Percentiles rank a stretch among this genome's conserved stretches.
Evolutionary conservation across 257 asterid species (phyloP).

Genomic region (Thymus mandschuricus): DNA sequence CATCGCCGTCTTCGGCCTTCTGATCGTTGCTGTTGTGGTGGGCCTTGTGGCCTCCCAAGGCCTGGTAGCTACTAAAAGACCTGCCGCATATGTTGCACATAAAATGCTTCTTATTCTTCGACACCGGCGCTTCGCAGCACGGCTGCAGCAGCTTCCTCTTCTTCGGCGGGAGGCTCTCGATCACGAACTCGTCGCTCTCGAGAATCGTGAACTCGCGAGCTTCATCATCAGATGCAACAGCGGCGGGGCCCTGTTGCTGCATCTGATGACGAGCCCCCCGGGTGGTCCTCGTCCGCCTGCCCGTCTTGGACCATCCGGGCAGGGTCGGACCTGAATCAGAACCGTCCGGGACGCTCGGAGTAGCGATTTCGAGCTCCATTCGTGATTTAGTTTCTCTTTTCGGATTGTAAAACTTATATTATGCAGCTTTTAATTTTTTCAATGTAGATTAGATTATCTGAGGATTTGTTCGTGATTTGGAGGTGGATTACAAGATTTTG

Average conservation of each 20-base stretch:
- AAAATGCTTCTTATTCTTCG: slow-evolving; percentile 3
- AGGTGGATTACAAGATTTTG: slow-evolving; percentile 10
- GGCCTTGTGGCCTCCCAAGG: slow-evolving; percentile 47
- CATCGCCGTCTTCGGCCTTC: neutral
- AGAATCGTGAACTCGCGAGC: neutral
- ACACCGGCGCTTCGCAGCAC: too few relatives aligned
- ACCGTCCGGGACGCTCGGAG: neutral
- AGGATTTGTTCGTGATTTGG: neutral
- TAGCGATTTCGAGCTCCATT: slow-evolving; percentile 12
- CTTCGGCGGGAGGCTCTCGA: slow-evolving; percentile 25
- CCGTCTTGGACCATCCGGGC: slow-evolving; percentile 36
- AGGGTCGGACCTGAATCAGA: neutral
- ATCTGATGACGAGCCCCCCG: neutral
- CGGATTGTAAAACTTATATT: neutral
- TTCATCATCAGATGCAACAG: neutral
- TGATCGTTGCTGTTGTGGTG: slow-evolving; percentile 33
- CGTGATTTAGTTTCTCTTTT: neutral
- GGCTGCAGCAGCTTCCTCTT: slow-evolving; percentile 23
- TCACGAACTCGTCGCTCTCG: neutral
- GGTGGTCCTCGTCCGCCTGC: slow-evolving; percentile 27
- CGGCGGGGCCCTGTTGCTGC: neutral
- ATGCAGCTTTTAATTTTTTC: neutral
- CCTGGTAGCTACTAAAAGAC: slow-evolving; percentile 41
- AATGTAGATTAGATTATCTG: neutral
- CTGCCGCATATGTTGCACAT: slow-evolving; percentile 32